Evolutionary conservation across 169 alveolate species (phyloP), one percentile per base, ranked within the genome.

Genomic region (Plasmodium cynomolgi): DNA sequence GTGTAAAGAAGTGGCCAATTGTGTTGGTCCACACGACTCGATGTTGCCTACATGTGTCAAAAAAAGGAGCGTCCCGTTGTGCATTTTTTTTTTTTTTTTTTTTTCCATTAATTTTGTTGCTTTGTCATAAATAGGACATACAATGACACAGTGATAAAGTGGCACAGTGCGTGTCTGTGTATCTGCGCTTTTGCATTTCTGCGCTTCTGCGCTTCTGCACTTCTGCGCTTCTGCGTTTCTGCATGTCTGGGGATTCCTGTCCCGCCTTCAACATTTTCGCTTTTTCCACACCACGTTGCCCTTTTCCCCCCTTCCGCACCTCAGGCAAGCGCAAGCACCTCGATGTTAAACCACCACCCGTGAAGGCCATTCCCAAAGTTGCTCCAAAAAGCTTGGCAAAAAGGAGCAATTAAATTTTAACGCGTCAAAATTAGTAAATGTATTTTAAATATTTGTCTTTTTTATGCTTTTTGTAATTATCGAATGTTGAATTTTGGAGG

Each of bases 331-430:
- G 58, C 23, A 86, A 73, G 7, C 44, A 84, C 8, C 72, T 86
- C 29, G 93, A 86, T 54, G 81, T 86, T 0, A 86, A 77, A n/a
- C 93, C 93, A 8, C 93, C 93, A 86, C 93, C 93, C 5, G 93
- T 86, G 41, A 86, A 86, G 81, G 93, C 93, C 47, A 37, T 86
- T n/a, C 93, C 93, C 44, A 86, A 79, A 75, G 39, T 86, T 47
- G 5, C 80, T 23, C 93, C 93, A 75, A 86, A 86, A 29, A n/a
- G 37, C 26, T 8, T 39, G 3, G 74, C 20, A 33, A 86, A 29
- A 58, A 86, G 47, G 71, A 75, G 33, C 31, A 58, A 56, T 56
- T 75, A 34, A 86, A 56, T 39, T n/a, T 31, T 77, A 77, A 54
- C 23, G 37, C 17, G 33, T 33, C 77, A 84, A 84, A 74, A 84